phyloP scores from a whole-genome alignment of 257 asterid species.

The Solanum dulcamara region DNA sequence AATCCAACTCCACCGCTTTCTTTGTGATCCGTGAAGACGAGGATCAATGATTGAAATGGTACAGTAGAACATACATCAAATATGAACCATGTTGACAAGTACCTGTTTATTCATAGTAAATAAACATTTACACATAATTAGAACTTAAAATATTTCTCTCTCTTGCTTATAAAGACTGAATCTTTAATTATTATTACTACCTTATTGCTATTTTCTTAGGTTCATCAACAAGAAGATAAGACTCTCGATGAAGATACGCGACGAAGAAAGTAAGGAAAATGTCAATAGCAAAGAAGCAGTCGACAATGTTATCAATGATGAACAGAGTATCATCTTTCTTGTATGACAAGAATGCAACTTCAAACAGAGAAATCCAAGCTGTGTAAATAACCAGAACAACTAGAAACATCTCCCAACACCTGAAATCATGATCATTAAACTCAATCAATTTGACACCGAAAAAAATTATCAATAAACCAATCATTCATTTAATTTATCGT shows the following conservation, averaged over 20 bases:
- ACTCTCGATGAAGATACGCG: slow-evolving; percentile 59
- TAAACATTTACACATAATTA: neutral
- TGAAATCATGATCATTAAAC: slow-evolving; percentile 12
- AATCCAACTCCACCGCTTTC: slow-evolving; percentile 49
- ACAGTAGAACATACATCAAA: slow-evolving; percentile 78
- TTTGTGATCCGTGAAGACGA: slow-evolving; percentile 50
- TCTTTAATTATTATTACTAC: slow-evolving; percentile 14
- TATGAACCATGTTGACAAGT: slow-evolving; percentile 65
- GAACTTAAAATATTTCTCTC: neutral
- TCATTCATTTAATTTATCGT: neutral
- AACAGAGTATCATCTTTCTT: slow-evolving; percentile 51
- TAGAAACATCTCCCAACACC: slow-evolving; percentile 87
- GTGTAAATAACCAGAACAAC: slow-evolving; percentile 66
- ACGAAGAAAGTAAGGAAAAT: slow-evolving; percentile 82
- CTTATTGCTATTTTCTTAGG: slow-evolving; percentile 56
- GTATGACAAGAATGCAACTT: slow-evolving; percentile 69
- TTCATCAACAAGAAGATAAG: slow-evolving; percentile 63
- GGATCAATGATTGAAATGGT: slow-evolving; percentile 46
- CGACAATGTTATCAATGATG: slow-evolving; percentile 60
- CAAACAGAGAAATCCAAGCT: slow-evolving; percentile 88
- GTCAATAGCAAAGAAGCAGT: slow-evolving; percentile 70
- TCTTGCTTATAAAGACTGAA: neutral
- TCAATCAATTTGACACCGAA: neutral
- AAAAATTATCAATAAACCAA: neutral
- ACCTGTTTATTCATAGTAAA: slow-evolving; percentile 31